Evolutionary conservation across 345 rosid species (phyloP), one percentile per base, ranked within the genome.

Genomic region (Bruguiera sexangula): DNA sequence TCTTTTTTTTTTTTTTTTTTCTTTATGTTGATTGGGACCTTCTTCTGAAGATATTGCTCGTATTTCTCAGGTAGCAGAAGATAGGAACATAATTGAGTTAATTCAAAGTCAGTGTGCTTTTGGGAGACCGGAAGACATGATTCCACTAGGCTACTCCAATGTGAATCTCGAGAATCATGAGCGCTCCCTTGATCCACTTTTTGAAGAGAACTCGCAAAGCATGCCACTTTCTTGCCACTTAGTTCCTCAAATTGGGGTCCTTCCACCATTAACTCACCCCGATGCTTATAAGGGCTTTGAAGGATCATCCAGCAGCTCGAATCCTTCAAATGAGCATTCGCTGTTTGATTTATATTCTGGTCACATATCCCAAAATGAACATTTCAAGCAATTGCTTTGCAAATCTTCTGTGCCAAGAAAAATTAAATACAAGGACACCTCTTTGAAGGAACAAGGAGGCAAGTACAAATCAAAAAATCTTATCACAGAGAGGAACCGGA

Each of bases 401-500:
- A 66, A 61, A 69, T 53, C 75, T 62, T 61, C 29, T 78, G 73
- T 61, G 67, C 60, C 69, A 29, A 70, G 73, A 54, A 69, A 71
- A 64, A 20, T 66, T 13, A 68, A 56, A 62, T 27, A 32, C 15
- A 6, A 64, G 27, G 58, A 73, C 8, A 51, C 61, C 69, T 63
- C 55, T 27, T 43, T 43, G 43, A 77, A 69, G 74, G 69, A 78
- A 43, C 73, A 58, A 65, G 71, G 60, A 24, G 63, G 50, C 18
- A 43, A 13, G 50, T 43, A 46, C 71, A 77, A 77, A 20, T 85
- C 98, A 0, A 92, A 90, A 89, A 89, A 95, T 84, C 91, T 92
- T 79, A 55, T 82, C 51, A 77, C 89, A 0, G 98, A 95, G 78
- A 87, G 97, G 74, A 92, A 82, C 15, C 83, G 99, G 72, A 88